A percentile compares a stretch with the other conserved stretches of the same genome.
Conservation (phyloP, 108 stramenopile species). For the Fistulifera pelliculosa region DNA sequence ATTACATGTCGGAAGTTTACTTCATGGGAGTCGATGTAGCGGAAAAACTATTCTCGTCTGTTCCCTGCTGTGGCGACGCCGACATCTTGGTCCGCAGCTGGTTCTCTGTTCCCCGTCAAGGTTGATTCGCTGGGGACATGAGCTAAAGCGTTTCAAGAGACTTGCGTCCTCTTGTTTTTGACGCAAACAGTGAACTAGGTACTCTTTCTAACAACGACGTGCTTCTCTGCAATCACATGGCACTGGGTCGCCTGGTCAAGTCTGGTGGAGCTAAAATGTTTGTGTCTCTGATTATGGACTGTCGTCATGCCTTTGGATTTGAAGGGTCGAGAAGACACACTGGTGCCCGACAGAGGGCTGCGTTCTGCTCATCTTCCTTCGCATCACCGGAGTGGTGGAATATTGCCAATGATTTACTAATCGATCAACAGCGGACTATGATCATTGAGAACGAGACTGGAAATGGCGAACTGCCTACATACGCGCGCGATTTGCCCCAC, state of each 20-base stretch:
- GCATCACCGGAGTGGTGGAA: constrained; percentile 29
- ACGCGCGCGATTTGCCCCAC: too few species aligned
- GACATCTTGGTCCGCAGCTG: constrained; percentile 43
- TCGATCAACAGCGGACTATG: too few species aligned
- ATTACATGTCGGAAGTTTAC: constrained; percentile 17
- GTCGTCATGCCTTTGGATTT: constrained; percentile 19
- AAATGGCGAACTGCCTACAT: too few species aligned
- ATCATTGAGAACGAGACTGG: too few species aligned
- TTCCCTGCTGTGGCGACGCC: constrained; percentile 39
- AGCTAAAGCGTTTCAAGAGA: constrained; percentile 40
- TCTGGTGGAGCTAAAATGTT: too few species aligned
- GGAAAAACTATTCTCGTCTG: constrained; percentile 61
- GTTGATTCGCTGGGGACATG: constrained; percentile 68
- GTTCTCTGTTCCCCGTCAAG: constrained; percentile 42
- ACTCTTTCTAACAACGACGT: background rate
- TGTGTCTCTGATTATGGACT: constrained; percentile 16
- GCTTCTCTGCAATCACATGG: too few species aligned
- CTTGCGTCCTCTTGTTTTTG: constrained; percentile 20
- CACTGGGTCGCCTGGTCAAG: too few species aligned
- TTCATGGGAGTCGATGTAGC: constrained; percentile 22
- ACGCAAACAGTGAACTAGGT: background rate
- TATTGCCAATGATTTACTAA: constrained; percentile 6
- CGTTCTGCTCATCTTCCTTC: background rate
- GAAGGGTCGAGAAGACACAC: constrained; percentile 6
- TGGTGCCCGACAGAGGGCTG: too few species aligned